A percentile compares a stretch with the other conserved stretches of the same genome.
phyloP scores from a whole-genome alignment of 2,329 filamentous ascomycete genomes.

The Macrophomina phaseolina region DNA sequence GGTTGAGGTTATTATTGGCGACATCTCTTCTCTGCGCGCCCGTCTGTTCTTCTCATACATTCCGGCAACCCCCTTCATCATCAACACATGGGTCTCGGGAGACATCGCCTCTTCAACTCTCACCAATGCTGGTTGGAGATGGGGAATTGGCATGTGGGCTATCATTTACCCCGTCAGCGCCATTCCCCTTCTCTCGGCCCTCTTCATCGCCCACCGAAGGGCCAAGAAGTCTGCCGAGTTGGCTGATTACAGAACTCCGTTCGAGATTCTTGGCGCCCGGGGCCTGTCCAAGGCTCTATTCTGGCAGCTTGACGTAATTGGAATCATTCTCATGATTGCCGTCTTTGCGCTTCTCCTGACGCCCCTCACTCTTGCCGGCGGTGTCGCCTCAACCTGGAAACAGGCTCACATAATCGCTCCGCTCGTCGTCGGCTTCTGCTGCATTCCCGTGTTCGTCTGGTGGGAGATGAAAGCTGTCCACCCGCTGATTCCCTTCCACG shows the following conservation, averaged over 20 bases:
- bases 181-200: slow-evolving; percentile 60
- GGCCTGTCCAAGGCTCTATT: slow-evolving; percentile 55
- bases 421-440: slow-evolving; percentile 57
- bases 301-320: slow-evolving; percentile 61
- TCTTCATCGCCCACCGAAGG: slow-evolving; percentile 58
- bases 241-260: slow-evolving; percentile 51
- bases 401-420: slow-evolving; percentile 59
- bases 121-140: slow-evolving; percentile 60
- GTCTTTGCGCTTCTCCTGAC: slow-evolving; percentile 57
- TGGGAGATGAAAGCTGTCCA: slow-evolving; percentile 61
- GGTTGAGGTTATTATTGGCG: slow-evolving; percentile 68
- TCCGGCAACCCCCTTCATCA: slow-evolving; percentile 63
- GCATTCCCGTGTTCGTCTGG: slow-evolving; percentile 56
- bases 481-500: slow-evolving; percentile 64
- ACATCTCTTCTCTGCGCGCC: slow-evolving; percentile 66
- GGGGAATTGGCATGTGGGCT: slow-evolving; percentile 66
- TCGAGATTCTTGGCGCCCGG: slow-evolving; percentile 48
- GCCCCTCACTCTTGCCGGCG: slow-evolving; percentile 62
- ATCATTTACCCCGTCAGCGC: slow-evolving; percentile 65
- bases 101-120: slow-evolving; percentile 61
- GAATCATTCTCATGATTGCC: slow-evolving; percentile 54
- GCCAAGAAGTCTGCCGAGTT: slow-evolving; percentile 60
- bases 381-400: slow-evolving; percentile 55
- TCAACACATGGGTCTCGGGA: slow-evolving; percentile 68
- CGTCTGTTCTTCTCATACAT: slow-evolving; percentile 70